phyloP scores from a whole-genome alignment of 345 rosid species.

The Pistacia integerrima region DNA sequence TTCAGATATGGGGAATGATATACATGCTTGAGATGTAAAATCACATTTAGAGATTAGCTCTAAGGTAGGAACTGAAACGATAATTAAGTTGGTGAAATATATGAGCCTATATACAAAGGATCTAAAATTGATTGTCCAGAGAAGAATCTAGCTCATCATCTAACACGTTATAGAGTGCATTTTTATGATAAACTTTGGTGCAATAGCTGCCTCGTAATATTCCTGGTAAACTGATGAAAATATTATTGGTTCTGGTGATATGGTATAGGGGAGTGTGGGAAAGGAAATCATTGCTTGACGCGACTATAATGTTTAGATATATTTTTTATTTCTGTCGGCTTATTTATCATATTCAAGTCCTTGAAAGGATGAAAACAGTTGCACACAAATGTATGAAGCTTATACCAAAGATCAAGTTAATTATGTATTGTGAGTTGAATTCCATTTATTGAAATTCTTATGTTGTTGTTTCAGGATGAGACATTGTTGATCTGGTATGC shows the following conservation, averaged over 20 bases:
- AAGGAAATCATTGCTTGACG: no score
- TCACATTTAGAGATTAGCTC: background rate
- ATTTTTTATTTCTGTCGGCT: background rate
- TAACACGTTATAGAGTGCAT: background rate
- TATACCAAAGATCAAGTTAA: background rate
- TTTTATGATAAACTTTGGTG: background rate
- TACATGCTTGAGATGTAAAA: background rate
- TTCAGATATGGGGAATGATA: no score
- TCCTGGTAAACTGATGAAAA: no score
- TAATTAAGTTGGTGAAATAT: background rate
- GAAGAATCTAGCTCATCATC: background rate
- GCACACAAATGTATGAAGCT: no score
- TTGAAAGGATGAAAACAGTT: no score
- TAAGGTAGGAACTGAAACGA: background rate
- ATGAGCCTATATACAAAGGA: background rate
- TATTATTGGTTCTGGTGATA: no score
- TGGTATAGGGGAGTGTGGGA: no score
- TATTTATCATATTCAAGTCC: background rate
- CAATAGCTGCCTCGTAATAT: background rate
- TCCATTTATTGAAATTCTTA: background rate
- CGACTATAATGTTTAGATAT: no score
- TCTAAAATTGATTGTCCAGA: background rate
- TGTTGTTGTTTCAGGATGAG: slow-evolving; percentile 52
- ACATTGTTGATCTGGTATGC: slow-evolving; percentile 58
- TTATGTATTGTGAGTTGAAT: background rate